Conservation (phyloP, 805 yeast genomes). For the Candida sithepensis region DNA sequence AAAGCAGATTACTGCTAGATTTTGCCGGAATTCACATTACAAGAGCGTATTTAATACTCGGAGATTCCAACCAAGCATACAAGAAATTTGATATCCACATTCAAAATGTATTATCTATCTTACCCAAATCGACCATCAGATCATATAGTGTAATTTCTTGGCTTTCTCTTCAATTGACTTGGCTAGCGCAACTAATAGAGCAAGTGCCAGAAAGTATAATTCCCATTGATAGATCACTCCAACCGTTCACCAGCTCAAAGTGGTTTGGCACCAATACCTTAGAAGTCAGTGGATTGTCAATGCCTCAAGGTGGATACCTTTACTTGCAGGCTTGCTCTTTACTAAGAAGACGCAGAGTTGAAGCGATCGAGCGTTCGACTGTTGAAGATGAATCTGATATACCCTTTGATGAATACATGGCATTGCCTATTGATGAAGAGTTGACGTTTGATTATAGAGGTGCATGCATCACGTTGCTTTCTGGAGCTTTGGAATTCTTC, state of each 20-base stretch:
- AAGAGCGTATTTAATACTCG: constrained; percentile 55
- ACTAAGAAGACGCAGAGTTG: constrained; percentile 22
- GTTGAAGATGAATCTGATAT: background rate
- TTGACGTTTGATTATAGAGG: constrained; percentile 15
- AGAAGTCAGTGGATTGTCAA: constrained; percentile 22
- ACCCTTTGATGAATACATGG: constrained; percentile 25
- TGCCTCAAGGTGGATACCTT: constrained; percentile 43
- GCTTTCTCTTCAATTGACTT: constrained; percentile 60
- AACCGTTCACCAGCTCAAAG: constrained; percentile 29
- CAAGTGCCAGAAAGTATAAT: constrained; percentile 41
- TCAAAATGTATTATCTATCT: constrained; percentile 41
- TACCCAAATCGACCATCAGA: constrained; percentile 27
- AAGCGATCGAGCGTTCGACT: constrained; percentile 7
- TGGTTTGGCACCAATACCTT: constrained; percentile 17
- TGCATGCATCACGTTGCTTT: constrained; percentile 28
- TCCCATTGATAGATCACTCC: constrained; percentile 33
- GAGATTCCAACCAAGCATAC: constrained; percentile 55
- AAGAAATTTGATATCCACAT: constrained; percentile 65
- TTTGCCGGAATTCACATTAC: constrained; percentile 59
- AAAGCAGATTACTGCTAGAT: constrained; percentile 53
- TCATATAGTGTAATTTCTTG: constrained; percentile 40
- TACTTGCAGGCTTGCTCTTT: constrained; percentile 37
- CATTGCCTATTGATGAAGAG: constrained; percentile 25
- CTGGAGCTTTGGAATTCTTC: constrained; percentile 35
- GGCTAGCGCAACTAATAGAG: constrained; percentile 58